Evolutionary conservation across 2,329 filamentous ascomycete species (phyloP), one percentile per base, ranked within the genome.

Genomic region (Aurifilum marmelostoma): DNA sequence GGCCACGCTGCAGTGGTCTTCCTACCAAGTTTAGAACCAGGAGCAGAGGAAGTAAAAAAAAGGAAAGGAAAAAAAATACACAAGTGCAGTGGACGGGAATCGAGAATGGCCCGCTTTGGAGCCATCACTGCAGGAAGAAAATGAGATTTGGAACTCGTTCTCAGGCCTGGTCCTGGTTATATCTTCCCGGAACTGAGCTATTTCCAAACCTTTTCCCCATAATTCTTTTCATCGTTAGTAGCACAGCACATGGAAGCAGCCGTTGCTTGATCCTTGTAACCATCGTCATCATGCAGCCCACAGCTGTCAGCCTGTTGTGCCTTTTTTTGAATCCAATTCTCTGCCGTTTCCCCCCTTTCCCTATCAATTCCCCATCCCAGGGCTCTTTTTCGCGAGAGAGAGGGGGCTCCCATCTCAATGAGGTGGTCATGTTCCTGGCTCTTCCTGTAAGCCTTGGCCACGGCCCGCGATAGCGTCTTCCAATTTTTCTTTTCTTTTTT

Each of bases 211-310:
- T 29, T 3, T 34, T 37, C 58, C 8, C 58, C 34, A 60, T 39
- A 47, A 47, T 60, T 34, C 2, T 63, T 27, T 47, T 9, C 29
- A 27, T 47, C 60, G 14, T 63, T 43, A 29, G 59, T 43, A 29
- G 59, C 34, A 60, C 21, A 21, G 21, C 12, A 61, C 8, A 24
- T 39, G 21, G 37, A 39, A 43, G 14, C 12, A 41, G 37, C 34
- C 14, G 37, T 5, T 43, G n/a, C 37, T 18, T 50, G 39, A 32
- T 63, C 61, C 39, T 32, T n/a, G 61, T 27, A 6, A 41, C 27
- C 39, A 63, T 63, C 61, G 61, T 63, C 61, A 63, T 63, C 24
- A 47, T 63, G 61, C 41, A 63, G 39, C 61, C n/a, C 61, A 43
- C 59, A 27, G 59, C 34, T 62, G 59, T 62, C 34, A 62, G 21